Conservation (phyloP, 345 rosid species). For the Punica granatum region DNA sequence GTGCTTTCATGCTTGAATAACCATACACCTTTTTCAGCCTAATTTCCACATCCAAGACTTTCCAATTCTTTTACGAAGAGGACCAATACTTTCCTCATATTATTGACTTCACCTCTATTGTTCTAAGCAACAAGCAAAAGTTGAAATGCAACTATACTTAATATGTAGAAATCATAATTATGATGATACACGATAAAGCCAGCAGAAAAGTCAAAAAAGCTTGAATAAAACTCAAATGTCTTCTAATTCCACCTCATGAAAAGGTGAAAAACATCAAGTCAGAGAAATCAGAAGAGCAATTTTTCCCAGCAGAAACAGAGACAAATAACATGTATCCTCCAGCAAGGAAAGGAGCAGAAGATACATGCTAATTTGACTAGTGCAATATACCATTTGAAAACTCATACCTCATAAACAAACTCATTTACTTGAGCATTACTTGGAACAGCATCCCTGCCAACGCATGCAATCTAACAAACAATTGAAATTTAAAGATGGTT, state of each 20-base stretch:
- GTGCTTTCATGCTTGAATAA: not conserved
- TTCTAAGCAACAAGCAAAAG: not conserved
- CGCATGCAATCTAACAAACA: constrained; percentile 72
- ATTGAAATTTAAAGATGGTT: constrained; percentile 10
- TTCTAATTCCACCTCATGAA: no score
- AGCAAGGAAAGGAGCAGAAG: not conserved
- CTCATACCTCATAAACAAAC: constrained; percentile 75
- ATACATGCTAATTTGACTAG: not conserved
- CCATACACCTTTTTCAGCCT: not conserved
- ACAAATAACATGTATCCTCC: not conserved
- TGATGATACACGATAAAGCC: no score
- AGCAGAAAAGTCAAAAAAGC: no score
- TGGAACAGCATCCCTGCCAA: constrained; percentile 89
- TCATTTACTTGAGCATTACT: constrained; percentile 76
- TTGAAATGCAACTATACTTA: not conserved
- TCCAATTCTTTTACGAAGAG: not conserved
- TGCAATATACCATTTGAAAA: not conserved
- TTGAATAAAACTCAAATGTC: no score
- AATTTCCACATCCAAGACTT: not conserved
- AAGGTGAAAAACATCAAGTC: not conserved
- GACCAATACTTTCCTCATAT: not conserved
- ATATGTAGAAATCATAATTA: no score
- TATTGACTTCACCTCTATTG: not conserved
- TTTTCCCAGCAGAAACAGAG: not conserved
- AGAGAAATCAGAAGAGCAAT: not conserved